Evolutionary conservation across 164 flowering plant species (phyloP), one percentile per base, ranked within the genome.

Genomic region (Liquidambar formosana): DNA sequence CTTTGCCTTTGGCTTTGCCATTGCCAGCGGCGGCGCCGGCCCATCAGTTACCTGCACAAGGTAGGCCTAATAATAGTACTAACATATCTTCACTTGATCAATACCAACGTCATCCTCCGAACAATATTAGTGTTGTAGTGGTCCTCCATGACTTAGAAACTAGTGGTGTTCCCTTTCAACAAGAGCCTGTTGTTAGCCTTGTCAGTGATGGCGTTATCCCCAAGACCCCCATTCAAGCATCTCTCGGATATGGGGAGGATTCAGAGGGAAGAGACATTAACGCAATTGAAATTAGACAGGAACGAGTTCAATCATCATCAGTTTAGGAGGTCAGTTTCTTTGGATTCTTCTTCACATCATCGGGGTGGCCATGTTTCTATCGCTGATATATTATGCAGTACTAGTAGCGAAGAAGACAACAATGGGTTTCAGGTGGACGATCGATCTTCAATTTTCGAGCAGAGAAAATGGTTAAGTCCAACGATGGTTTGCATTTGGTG

Each of bases 321-420:
- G 22, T 41, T 72, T 4, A 61, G 79, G 38, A 72, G 79, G 28
- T 73, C 76, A 3, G 41, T 44, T 25, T 73, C 79, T 8, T 19
- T 77, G 57, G 60, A 67, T 66, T 65, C 53, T 53, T 54, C 61
- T 44, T 2, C n/a, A 0, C 43, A 43, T 27, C 72, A 66, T 28
- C n/a, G n/a, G n/a, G n/a, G n/a, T 2, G 61, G 16, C 15, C 64
- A 13, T 0, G 51, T 73, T 25, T 66, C 52, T 12, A 43, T 73
- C 44, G 67, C 76, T 43, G 80, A 77, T 45, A 63, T 77, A 16
- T 38, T 73, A 15, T 43, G 65, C 12, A 43, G n/a, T n/a, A n/a
- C n/a, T 33, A 33, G 14, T 1, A 64, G 43, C n/a, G 66, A 76
- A 67, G 69, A 60, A 0, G 68, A 61, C 0, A 49, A 68, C 0